phyloP scores from a whole-genome alignment of 192 early-diverging fungal species.

The Coemansia sp. region DNA sequence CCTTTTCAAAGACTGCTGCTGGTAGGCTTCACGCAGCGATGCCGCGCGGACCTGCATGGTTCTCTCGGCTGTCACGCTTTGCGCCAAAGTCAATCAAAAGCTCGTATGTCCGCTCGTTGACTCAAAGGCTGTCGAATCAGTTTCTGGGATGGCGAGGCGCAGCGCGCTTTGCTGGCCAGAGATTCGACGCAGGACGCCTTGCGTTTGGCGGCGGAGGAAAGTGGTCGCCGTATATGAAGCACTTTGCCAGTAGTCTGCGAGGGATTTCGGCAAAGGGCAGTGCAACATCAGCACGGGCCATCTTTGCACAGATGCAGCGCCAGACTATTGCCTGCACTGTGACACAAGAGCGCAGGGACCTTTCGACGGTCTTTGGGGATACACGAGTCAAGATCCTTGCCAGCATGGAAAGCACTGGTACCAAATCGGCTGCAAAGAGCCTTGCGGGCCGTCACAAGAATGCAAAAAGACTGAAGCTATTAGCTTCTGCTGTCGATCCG shows the following conservation, averaged over 20 bases:
- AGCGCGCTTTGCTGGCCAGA: slow-evolving; percentile 15
- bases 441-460: not conserved
- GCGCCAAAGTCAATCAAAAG: slow-evolving; percentile 3
- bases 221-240: slow-evolving; percentile 43
- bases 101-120: slow-evolving; percentile 14
- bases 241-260: slow-evolving; percentile 22
- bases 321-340: slow-evolving; percentile 26
- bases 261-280: slow-evolving; percentile 9
- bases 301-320: slow-evolving; percentile 44
- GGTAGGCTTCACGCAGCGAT: slow-evolving; percentile 23
- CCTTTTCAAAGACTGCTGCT: slow-evolving; percentile 23
- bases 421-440: not conserved
- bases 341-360: slow-evolving; percentile 41
- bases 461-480: not conserved
- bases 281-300: slow-evolving; percentile 15
- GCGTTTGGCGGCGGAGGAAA: slow-evolving; percentile 45
- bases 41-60: slow-evolving; percentile 24
- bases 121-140: slow-evolving; percentile 11
- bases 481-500: not conserved
- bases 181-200: slow-evolving; percentile 5
- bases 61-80: slow-evolving; percentile 15
- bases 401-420: not conserved
- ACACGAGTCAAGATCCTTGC: slow-evolving; percentile 12
- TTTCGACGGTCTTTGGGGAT: slow-evolving; percentile 15
- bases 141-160: not conserved